Base-by-base conservation (phyloP, 495 filamentous ascomycete species). In the Xylaria palmicola region DNA sequence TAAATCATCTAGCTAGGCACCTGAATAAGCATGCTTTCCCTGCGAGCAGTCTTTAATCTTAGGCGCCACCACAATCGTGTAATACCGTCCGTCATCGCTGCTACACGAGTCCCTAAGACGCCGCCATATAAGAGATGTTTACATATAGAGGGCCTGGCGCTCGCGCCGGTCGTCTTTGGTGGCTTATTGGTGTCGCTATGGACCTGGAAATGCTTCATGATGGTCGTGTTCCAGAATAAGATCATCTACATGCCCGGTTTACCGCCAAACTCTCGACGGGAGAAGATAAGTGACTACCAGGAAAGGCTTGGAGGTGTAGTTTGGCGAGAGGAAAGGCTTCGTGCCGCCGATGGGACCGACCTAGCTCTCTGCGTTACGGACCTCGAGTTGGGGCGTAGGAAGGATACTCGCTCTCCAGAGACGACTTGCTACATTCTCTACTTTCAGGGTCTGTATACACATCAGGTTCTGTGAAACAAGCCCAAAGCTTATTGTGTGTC, bases 161-260 rank as follows among this genome's bases (percentile, higher is more conserved):
- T 88, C 4, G 87, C 88, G 6, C 90, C 90, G 0, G 68, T 78
- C 5, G 77, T 91, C 48, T 93, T 91, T 66, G 65, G 75, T 7
- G 87, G 88, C 8, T 75, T 95, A 12, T 71, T 90, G 1, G 59
- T 90, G 8, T 75, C 80, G 5, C 78, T 92, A 10, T 93, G 88
- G 87, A 80, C 81, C 0, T 92, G 88, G 82, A 93, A 94, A 75
- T 92, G 89, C 63, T 69, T 87, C 55, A 90, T 92, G 88, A 85
- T 93, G 74, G 79, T 93, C 19, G 63, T 88, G 5, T 87, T 93
- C 68, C 90, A 92, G 72, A 90, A 93, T 67, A 90, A 90, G 61
- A 90, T 94, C 59, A 86, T 93, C 48, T 93, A 93, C 73, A 90
- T 92, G 74, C 87, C 90, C 0, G 85, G 85, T 32, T 63, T 91